Percentiles rank a stretch among this genome's conserved stretches.
These are phyloP conservation scores for Mortierella sp. DNA, from an alignment of 371 early-diverging fungal genomes.

Conservation along the genomic window DNA sequence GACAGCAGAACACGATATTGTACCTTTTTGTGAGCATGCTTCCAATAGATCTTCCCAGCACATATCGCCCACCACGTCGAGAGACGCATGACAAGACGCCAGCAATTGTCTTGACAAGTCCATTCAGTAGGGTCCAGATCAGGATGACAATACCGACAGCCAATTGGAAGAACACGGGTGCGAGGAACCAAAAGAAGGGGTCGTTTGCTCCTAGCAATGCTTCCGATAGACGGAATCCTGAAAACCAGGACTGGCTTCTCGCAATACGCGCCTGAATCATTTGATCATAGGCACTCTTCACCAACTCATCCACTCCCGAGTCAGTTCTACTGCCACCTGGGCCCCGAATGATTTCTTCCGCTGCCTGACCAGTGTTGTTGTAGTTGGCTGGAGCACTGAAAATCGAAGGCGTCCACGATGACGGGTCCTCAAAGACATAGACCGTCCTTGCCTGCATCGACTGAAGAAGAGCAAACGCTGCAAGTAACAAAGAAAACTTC, in stretches of 20 bases:
- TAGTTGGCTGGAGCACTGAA: too few species aligned
- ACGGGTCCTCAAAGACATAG: conserved; percentile 9
- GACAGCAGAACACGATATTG: not conserved
- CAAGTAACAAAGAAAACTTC: conserved; percentile 39
- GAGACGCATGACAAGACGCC: conserved; percentile 34
- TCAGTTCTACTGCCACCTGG: conserved; percentile 14
- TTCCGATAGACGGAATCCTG: conserved; percentile 53
- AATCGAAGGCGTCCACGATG: not conserved
- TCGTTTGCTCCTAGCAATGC: conserved; percentile 66
- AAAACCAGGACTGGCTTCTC: conserved; percentile 28
- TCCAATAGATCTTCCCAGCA: conserved; percentile 34
- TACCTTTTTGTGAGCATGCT: conserved; percentile 50
- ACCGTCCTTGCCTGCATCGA: conserved; percentile 25
- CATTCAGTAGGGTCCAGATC: conserved; percentile 57
- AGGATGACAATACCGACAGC: conserved; percentile 63
- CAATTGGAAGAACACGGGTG: conserved; percentile 60
- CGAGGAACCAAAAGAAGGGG: conserved; percentile 74
- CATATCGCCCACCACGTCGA: conserved; percentile 26
- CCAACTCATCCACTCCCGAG: conserved; percentile 8
- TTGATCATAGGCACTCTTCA: conserved; percentile 39
- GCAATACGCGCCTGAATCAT: conserved; percentile 37
- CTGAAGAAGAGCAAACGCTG: conserved; percentile 35
- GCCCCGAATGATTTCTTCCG: conserved; percentile 31
- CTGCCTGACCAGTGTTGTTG: conserved; percentile 7
- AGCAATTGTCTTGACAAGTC: conserved; percentile 38